Evolutionary conservation across 805 yeast species (phyloP), one percentile per base, ranked within the genome.

Genomic region (Ogataea nitratoaversa): DNA sequence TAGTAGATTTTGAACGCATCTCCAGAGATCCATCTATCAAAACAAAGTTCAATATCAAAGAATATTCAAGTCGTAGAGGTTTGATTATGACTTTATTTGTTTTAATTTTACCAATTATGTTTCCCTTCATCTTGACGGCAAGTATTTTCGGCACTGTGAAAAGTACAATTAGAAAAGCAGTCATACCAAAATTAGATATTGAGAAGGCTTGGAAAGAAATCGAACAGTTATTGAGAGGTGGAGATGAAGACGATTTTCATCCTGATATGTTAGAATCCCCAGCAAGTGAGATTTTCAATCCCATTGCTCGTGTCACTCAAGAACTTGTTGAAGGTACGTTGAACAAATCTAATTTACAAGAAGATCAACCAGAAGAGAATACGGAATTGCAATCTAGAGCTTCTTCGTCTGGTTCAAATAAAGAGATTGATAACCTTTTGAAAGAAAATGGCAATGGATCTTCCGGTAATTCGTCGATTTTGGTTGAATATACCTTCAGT

Each of bases 1-100:
- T 80, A 50, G 72, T 80, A n/a, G 79, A 80, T 52, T 61, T 79
- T 34, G 48, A 50, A 2, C 52, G 65, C 13, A 56, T 77, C 5
- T 37, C 36, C 0, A 42, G 48, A 34, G 40, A 40, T 17, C 42
- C 52, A 8, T 34, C 31, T 8, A 29, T n/a, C n/a, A 22, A 14
- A 12, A 17, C 35, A n/a, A 32, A 30, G 18, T 36, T 39, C 29
- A 35, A 31, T 19, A 28, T 39, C 13, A 36, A 30, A 30, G 34
- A 36, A 8, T 35, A 37, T 12, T 39, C 44, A 6, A 36, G 29
- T 22, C 32, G 44, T 13, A 44, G 51, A 20, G 37, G 40, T 14
- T 19, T 45, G 2, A 46, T 47, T 14, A 23, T 41, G 14, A 28
- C 31, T 30, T 31, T 41, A 14, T 37, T 41, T 31, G 19, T 30